Base-by-base conservation (phyloP, 2,329 filamentous ascomycete species). In the Aspergillus tubingensis region DNA sequence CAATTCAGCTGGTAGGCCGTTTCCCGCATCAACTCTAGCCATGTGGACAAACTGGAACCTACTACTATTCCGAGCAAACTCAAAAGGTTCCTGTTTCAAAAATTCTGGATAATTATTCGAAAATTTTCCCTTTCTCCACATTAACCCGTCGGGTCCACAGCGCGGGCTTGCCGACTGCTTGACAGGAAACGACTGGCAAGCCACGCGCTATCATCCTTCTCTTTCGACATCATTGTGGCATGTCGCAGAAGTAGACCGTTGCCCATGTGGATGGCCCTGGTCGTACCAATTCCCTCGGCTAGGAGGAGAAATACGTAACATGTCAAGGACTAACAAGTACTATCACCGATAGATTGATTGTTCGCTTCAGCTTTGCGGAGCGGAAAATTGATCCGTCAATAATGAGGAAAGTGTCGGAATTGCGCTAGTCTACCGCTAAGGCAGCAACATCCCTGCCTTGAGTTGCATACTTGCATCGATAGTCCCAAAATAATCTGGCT, bases 141-240 rank as follows among this genome's bases (percentile, higher is more conserved):
- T 8, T 43, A 36, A 36, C 32, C 38, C 38, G 53, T 30, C 53
- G 30, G 53, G 21, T 55, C 23, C 53, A 43, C 23, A 30, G 53
- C 39, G 53, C 8, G 27, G 32, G 39, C 17, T 43, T 54, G 32
- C 25, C 30, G 32, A 27, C 32, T 36, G 32, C 32, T 43, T 61
- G 59, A 61, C 59, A 58, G 54, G 49, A 57, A 58, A 58, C 54
- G 59, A 53, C 57, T 43, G 23, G 8, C 21, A 53, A 53, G 21
- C 27, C 21, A 50, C 27, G 11, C 19, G 39, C 15, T 41, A 32
- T 27, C 51, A 8, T 41, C 15, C 51, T n/a, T 41, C 15, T 27
- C 47, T n/a, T 5, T 50, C 47, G 47, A 50, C 47, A 30, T 50
- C 47, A 50, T 5, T 30, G 47, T 50, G 25, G 47, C 25, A n/a